These are phyloP conservation scores for Buddleja alternifolia DNA, from an alignment of 257 asterid species.

Conservation along the genomic window DNA sequence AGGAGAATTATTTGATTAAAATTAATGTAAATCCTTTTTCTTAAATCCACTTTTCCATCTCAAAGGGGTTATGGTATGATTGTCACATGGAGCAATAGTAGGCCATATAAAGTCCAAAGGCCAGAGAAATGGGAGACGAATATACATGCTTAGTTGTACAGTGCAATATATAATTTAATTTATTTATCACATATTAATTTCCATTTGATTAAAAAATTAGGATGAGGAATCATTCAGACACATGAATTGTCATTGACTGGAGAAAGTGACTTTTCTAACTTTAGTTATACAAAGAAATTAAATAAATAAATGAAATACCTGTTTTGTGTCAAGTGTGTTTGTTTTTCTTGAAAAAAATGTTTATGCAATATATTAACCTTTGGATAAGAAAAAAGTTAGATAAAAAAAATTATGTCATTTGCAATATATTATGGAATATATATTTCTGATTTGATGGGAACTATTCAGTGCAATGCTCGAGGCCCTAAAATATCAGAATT, in stretches of 20 bases:
- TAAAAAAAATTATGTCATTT: no score
- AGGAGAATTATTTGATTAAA: neutral
- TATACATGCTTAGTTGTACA: conserved; percentile 21
- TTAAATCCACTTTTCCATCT: neutral
- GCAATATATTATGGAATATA: no score
- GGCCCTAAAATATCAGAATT: no score
- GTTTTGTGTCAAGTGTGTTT: no score
- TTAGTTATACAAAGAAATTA: conserved; percentile 3
- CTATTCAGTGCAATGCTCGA: no score
- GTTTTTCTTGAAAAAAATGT: no score
- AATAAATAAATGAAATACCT: conserved; percentile 10
- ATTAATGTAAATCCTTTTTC: neutral
- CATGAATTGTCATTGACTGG: neutral
- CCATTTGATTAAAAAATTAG: neutral
- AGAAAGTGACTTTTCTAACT: neutral
- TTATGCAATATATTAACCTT: no score
- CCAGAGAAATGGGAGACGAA: conserved; percentile 14
- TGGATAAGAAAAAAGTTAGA: no score
- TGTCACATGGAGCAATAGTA: conserved; percentile 22
- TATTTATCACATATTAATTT: conserved; percentile 1
- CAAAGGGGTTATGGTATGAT: neutral
- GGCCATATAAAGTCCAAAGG: conserved; percentile 7
- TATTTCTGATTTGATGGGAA: no score
- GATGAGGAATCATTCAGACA: neutral
- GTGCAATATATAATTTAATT: neutral